Base-by-base conservation (phyloP, 495 filamentous ascomycete genomes). In the Talaromyces thailandensis region DNA sequence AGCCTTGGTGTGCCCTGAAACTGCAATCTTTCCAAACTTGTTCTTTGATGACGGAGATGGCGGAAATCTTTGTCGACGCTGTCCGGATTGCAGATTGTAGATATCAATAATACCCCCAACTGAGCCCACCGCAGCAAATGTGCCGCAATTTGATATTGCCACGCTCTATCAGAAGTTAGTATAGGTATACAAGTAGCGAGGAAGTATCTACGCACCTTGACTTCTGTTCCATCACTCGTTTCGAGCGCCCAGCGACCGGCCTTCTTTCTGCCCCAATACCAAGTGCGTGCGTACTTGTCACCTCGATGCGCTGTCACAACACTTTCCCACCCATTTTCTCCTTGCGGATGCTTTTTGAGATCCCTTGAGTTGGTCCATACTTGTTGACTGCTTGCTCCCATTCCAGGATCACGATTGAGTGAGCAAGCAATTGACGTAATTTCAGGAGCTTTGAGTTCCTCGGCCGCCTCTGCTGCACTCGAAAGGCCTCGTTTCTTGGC, bases 201-300 rank as follows among this genome's bases (percentile, higher is more conserved):
- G 31, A 25, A 59, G n/a, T 11, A 16, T n/a, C 29, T 40, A 43
- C 75, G 64, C 72, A 81, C 76, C 65, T 78, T 92, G 32, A 96
- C 94, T 67, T 92, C 83, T 2, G 84, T 86, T 21, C 86, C 85
- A 76, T 99, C 94, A 29, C 84, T 84, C 2, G 92, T 96, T 64
- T 89, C 86, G 65, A 98, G 92, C 2, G 87, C 86, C 94, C 94
- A 99, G 60, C 94, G 84, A 21, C 94, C 94, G 45, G 93, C 92
- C 65, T 88, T 85, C 68, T 93, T 96, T 64, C 91, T 86, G 16
- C 93, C 93, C 90, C 96, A 96, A 76, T 97, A 97, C 94, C 94
- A 99, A 24, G 93, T 96, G 45, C 94, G 82, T 40, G 90, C 94
- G 67, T 81, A 89, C 55, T 86, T 85, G 65, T 97, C 93, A 18